Conservation (phyloP, 2,329 filamentous ascomycete genomes). For the Beauveria varroae region DNA sequence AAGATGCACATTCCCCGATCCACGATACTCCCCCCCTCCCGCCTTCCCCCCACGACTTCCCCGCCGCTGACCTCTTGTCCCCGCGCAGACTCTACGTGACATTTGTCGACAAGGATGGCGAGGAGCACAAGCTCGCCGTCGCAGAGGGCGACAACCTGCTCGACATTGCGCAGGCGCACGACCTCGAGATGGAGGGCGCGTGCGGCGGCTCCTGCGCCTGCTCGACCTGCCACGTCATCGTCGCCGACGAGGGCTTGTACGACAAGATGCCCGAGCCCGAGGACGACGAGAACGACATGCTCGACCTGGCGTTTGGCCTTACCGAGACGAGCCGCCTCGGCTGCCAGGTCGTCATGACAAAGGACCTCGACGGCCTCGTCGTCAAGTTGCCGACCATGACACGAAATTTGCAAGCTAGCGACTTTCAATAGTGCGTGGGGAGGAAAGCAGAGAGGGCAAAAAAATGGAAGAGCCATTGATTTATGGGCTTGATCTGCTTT, state of each 20-base stretch:
- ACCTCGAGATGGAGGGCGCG: constrained; percentile 97
- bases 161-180: constrained; percentile 89
- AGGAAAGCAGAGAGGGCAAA: background rate
- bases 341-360: constrained; percentile 87
- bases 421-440: constrained; percentile 51
- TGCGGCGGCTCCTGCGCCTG: constrained; percentile 93
- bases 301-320: constrained; percentile 82
- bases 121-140: constrained; percentile 69
- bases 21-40: too few species aligned
- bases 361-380: constrained; percentile 77
- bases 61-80: constrained; percentile 2
- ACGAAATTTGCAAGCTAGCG: constrained; percentile 88
- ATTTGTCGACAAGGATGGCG: constrained; percentile 86
- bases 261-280: constrained; percentile 72
- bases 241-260: constrained; percentile 64
- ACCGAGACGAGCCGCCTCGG: constrained; percentile 79
- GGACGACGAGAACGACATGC: constrained; percentile 82
- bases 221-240: constrained; percentile 87
- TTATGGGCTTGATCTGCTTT: background rate
- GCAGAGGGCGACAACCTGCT: constrained; percentile 84
- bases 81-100: constrained; percentile 68
- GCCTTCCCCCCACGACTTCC: background rate
- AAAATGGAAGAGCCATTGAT: background rate
- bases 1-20: too few species aligned
- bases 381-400: constrained; percentile 91